phyloP scores from a whole-genome alignment of 2,329 filamentous ascomycete genomes.

The Hansfordia pulvinata region DNA sequence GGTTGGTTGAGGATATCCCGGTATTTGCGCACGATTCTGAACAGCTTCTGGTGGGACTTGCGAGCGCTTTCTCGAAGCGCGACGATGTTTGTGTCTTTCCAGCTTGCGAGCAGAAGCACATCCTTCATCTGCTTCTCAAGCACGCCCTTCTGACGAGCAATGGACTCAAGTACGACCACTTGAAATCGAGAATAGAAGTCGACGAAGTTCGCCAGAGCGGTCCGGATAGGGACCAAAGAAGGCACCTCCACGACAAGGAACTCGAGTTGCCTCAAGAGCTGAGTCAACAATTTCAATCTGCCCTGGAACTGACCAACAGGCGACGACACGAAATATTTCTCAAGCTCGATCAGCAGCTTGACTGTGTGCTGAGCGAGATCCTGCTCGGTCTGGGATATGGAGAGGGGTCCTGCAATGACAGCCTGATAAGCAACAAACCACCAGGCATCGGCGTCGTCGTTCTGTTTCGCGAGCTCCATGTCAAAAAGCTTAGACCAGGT shows the following conservation, averaged over 20 bases:
- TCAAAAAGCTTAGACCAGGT: constrained; percentile 88
- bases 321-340: constrained; percentile 65
- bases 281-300: constrained; percentile 57
- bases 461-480: constrained; percentile 63
- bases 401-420: constrained; percentile 62
- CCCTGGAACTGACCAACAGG: constrained; percentile 69
- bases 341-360: constrained; percentile 61
- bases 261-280: constrained; percentile 50
- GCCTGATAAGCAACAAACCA: constrained; percentile 95
- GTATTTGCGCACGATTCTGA: constrained; percentile 85
- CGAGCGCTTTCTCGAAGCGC: constrained; percentile 80
- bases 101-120: constrained; percentile 84
- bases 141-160: constrained; percentile 52
- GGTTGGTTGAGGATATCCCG: constrained; percentile 65
- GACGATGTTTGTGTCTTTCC: constrained; percentile 95
- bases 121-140: constrained; percentile 92
- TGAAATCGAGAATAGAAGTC: constrained; percentile 62
- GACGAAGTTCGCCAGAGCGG: constrained; percentile 65
- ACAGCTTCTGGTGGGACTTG: constrained; percentile 82
- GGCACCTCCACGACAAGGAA: constrained; percentile 47
- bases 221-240: constrained; percentile 40
- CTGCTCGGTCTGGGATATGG: constrained; percentile 43
- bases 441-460: constrained; percentile 74
- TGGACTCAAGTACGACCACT: constrained; percentile 45
- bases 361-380: constrained; percentile 51